Evolutionary conservation across 768 basidiomycete species (phyloP).

Genomic region (Mycena olivaceomarginata): DNA sequence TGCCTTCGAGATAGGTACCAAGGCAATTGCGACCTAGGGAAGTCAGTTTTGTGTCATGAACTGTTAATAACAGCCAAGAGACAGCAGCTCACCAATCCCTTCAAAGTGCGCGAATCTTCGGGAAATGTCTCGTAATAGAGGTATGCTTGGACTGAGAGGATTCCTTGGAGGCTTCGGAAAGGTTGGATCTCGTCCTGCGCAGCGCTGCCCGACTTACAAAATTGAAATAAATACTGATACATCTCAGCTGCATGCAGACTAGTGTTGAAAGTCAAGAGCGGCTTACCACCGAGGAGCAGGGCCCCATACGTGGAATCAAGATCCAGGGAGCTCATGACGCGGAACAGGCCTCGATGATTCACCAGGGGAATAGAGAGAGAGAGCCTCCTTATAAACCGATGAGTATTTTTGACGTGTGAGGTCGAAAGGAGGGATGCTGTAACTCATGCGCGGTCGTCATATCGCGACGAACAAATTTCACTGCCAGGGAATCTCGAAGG

Average conservation of each 20-base stretch:
- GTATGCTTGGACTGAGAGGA: slow-evolving; percentile 20
- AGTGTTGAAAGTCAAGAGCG: neutral
- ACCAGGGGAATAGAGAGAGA: no score
- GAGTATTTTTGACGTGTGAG: no score
- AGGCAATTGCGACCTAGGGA: neutral
- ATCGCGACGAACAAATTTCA: no score
- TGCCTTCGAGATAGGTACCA: neutral
- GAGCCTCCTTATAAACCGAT: no score
- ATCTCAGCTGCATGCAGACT: neutral
- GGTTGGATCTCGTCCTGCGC: neutral
- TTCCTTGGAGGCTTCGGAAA: slow-evolving; percentile 24
- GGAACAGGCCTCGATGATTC: no score
- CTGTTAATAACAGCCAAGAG: neutral
- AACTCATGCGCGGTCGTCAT: no score
- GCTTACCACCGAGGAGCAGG: slow-evolving; percentile 5
- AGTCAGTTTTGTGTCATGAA: neutral
- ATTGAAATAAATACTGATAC: neutral
- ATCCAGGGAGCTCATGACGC: no score
- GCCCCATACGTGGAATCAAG: neutral
- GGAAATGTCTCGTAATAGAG: slow-evolving; percentile 18
- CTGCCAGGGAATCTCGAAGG: no score
- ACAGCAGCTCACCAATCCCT: slow-evolving; percentile 4
- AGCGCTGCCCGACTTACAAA: neutral
- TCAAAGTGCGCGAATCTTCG: neutral
- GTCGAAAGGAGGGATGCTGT: no score